Evolutionary conservation across 2,329 filamentous ascomycete species (phyloP), one percentile per base, ranked within the genome.

Genomic region (Dryadomyces sulphureus): DNA sequence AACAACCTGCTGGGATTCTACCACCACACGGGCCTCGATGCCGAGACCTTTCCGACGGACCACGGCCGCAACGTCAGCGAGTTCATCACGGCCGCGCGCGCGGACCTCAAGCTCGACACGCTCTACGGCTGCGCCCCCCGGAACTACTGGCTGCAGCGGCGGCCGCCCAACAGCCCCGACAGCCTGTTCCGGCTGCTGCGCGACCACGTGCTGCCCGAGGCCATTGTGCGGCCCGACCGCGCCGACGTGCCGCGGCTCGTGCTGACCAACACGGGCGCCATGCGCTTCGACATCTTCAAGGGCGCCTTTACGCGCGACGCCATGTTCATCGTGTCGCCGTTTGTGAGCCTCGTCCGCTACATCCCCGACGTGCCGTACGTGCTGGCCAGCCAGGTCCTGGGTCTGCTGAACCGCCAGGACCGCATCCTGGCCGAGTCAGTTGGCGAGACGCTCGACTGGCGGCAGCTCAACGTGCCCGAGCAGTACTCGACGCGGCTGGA

Each of bases 221-320:
- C 81, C 2, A 64, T 88, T 27, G 64, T 66, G 47, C 78, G 77
- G 46, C 58, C 73, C 36, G 70, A 79, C 47, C 52, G 49, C 11
- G 47, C 48, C 9, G 32, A 48, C 25, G 69, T 73, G 36, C 72
- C 87, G 9, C 73, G 77, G 7, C 65, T 96, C 11, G 79, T 81
- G 25, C 76, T 96, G 43, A 70, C 84, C 47, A 98, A 98, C 62
- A 94, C 86, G 0, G 92, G 92, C 22, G 85, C 84, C 4, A 79
- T 98, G 53, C 84, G 92, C 39, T 98, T 96, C 61, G 92, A 98
- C 60, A 84, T 98, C 50, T 94, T 95, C 70, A 79, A 90, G 60
- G 92, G 92, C 0, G 69, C 81, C 0, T 96, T 96, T 58, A 96
- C 92, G 0, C 77, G 79, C 35, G 92, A 98, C 59, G 82, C 81